Evolutionary conservation across 352 stramenopile species (phyloP).

Genomic region (Pythium dissimile): DNA sequence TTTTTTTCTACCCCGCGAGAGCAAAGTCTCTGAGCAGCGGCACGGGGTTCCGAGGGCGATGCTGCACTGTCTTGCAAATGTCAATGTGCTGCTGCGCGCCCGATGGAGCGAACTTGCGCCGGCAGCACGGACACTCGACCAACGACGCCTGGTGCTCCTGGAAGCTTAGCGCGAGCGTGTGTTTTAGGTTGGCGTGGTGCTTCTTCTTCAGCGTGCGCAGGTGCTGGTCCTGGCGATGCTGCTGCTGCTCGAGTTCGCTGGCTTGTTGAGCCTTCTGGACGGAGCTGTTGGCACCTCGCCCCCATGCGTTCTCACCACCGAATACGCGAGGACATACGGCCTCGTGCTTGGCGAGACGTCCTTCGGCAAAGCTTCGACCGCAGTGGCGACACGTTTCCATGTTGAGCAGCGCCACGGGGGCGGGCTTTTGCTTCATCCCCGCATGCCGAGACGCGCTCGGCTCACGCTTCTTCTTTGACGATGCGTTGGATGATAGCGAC

Average conservation of each 20-base stretch:
- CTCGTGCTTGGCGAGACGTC: conserved; percentile 77
- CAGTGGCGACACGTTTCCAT: conserved; percentile 79
- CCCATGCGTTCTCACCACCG: conserved; percentile 69
- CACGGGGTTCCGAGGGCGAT: conserved; percentile 71
- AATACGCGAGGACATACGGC: conserved; percentile 77
- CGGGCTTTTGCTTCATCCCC: conserved; percentile 15
- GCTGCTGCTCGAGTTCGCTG: not conserved
- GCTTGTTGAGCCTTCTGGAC: conserved; percentile 11
- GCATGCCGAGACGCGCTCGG: conserved; percentile 3
- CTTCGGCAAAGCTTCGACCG: conserved; percentile 73
- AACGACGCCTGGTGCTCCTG: conserved; percentile 77
- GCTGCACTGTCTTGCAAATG: conserved; percentile 82
- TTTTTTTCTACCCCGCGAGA: conserved; percentile 44
- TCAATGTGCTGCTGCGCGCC: conserved; percentile 82
- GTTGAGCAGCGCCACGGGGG: conserved; percentile 8
- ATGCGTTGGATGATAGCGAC: not conserved
- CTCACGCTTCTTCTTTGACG: not conserved
- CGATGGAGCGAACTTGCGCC: conserved; percentile 76
- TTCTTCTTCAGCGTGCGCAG: conserved; percentile 18
- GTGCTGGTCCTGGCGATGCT: conserved; percentile 13
- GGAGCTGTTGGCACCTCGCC: conserved; percentile 29
- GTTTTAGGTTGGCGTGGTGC: conserved; percentile 27
- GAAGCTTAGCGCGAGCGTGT: conserved; percentile 66
- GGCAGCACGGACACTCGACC: conserved; percentile 77
- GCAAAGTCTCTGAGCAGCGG: conserved; percentile 67